These are phyloP conservation scores for Xerocomellus amylosporus DNA, from an alignment of 768 basidiomycete genomes.

Conservation along the genomic window DNA sequence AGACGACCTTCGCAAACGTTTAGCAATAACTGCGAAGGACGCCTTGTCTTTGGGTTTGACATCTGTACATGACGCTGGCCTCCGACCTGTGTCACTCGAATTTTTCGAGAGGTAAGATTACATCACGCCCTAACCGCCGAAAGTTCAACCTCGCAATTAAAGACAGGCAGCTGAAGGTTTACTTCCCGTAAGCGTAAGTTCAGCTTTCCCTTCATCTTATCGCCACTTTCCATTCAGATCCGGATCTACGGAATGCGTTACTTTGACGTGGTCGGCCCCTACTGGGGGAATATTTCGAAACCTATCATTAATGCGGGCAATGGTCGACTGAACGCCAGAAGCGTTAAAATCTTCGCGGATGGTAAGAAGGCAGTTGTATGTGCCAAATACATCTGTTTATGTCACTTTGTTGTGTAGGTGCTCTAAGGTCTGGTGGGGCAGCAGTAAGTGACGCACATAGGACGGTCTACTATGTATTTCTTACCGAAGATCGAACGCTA, in stretches of 20 bases:
- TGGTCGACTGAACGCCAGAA: constrained; percentile 65
- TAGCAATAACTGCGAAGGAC: constrained; percentile 59
- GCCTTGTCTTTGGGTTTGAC: constrained; percentile 74
- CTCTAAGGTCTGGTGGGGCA: constrained; percentile 85
- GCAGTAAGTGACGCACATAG: constrained; percentile 49
- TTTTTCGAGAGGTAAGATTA: constrained; percentile 64
- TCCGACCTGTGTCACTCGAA: constrained; percentile 62
- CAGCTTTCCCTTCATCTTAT: constrained; percentile 4
- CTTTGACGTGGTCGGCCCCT: constrained; percentile 62
- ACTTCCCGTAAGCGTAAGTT: constrained; percentile 50
- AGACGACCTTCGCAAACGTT: constrained; percentile 57
- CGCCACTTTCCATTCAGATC: constrained; percentile 43
- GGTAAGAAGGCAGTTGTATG: constrained; percentile 21
- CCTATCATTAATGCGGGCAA: constrained; percentile 57
- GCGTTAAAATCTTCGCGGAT: constrained; percentile 77
- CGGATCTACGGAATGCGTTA: constrained; percentile 77
- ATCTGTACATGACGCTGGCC: constrained; percentile 82
- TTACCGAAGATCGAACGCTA: constrained; percentile 23
- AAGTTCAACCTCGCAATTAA: constrained; percentile 2
- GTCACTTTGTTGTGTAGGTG: constrained; percentile 49
- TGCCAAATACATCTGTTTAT: neutral
- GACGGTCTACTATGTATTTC: neutral
- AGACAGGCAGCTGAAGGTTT: constrained; percentile 61
- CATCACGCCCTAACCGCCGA: neutral
- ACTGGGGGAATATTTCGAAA: constrained; percentile 67